Evolutionary conservation across 768 basidiomycete species (phyloP).

Genomic region (Boletus tomentosulus): DNA sequence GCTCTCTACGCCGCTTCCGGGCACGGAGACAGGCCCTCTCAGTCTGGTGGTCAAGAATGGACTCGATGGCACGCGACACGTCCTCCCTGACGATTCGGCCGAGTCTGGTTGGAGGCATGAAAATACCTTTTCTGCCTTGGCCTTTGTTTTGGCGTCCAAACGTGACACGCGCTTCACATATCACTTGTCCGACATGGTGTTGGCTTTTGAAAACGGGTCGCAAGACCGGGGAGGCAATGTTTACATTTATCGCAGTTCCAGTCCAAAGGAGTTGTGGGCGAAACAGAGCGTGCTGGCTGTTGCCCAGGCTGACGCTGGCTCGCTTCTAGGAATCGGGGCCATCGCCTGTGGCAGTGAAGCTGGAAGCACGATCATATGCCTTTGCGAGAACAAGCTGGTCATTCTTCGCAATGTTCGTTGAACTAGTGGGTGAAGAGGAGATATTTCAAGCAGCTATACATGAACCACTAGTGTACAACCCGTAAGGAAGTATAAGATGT

Average conservation of each 20-base stretch:
- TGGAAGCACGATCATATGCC: constrained; percentile 50
- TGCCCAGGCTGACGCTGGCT: constrained; percentile 64
- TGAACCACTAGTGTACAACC: constrained; percentile 30
- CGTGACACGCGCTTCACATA: constrained; percentile 84
- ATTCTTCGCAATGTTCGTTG: constrained; percentile 44
- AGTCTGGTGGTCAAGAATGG: constrained; percentile 63
- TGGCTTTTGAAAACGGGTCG: constrained; percentile 82
- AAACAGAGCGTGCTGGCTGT: constrained; percentile 81
- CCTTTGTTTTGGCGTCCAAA: constrained; percentile 93
- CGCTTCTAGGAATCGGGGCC: constrained; percentile 71
- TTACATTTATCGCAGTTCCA: constrained; percentile 73
- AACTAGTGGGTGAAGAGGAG: background rate
- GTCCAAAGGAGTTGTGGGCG: constrained; percentile 53
- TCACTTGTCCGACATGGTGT: constrained; percentile 55
- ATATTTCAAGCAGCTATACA: constrained; percentile 20
- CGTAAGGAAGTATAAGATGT: constrained; percentile 36
- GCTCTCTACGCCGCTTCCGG: constrained; percentile 72
- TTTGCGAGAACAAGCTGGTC: constrained; percentile 76
- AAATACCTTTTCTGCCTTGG: constrained; percentile 83
- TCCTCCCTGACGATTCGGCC: constrained; percentile 31
- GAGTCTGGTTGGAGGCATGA: constrained; percentile 62
- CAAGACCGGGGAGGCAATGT: constrained; percentile 72
- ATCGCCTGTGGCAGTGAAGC: constrained; percentile 33
- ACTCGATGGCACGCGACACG: constrained; percentile 67
- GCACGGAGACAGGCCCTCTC: constrained; percentile 32